Evolutionary conservation across 805 yeast species (phyloP).

Genomic region (Ogataea kodamae): DNA sequence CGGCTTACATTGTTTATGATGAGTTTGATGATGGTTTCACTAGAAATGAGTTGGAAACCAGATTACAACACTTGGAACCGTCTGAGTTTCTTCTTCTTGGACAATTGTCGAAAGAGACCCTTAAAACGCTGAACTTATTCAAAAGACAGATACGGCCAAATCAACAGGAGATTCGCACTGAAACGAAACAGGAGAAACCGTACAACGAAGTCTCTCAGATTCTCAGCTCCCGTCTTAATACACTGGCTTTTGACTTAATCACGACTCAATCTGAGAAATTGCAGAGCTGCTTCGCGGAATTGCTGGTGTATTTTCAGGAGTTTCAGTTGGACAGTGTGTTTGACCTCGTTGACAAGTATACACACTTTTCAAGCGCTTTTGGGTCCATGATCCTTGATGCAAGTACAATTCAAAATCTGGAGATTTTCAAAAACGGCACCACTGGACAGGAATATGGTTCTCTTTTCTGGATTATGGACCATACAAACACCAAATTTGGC

Average conservation of each 20-base stretch:
- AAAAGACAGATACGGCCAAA: conserved; percentile 4
- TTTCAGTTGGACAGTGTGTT: conserved; percentile 61
- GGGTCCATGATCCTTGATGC: conserved; percentile 58
- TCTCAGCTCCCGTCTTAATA: conserved; percentile 9
- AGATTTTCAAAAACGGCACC: conserved; percentile 67
- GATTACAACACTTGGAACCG: conserved; percentile 73
- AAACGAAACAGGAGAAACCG: conserved; percentile 2
- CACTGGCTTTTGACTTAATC: conserved; percentile 17
- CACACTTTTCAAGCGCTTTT: conserved; percentile 44
- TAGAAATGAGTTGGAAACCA: conserved; percentile 65
- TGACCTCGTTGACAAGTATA: conserved; percentile 46
- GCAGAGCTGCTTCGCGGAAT: conserved; percentile 36
- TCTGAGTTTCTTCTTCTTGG: conserved; percentile 62
- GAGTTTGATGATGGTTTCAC: conserved; percentile 56
- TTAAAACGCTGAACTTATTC: conserved; percentile 23
- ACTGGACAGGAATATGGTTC: conserved; percentile 61
- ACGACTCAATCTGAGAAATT: conserved; percentile 12
- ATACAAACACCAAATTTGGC: conserved; percentile 78
- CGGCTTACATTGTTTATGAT: conserved; percentile 78
- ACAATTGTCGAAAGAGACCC: conserved; percentile 34
- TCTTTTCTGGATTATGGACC: conserved; percentile 74
- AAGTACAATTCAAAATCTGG: conserved; percentile 66
- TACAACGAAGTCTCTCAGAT: conserved; percentile 10
- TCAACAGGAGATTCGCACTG: conserved; percentile 12
- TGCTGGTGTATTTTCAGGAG: conserved; percentile 55